A percentile compares a stretch with the other conserved stretches of the same genome.
Evolutionary conservation across 495 filamentous ascomycete genomes (phyloP).

Genomic region (Bacidia gigantensis): DNA sequence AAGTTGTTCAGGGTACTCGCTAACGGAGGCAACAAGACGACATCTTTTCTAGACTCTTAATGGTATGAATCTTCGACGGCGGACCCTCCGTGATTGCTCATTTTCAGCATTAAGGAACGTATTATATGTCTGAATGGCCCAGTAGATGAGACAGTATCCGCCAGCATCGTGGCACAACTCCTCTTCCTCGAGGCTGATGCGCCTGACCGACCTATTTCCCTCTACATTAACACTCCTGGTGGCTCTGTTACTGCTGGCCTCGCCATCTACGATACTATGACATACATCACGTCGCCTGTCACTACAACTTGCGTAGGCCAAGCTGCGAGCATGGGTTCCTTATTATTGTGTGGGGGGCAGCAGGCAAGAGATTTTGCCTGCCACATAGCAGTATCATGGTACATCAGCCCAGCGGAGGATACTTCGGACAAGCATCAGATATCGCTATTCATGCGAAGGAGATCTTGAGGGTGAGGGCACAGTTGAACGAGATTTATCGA

Average conservation of each 20-base stretch:
- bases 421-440: conserved; percentile 76
- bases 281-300: conserved; percentile 84
- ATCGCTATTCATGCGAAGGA: conserved; percentile 96
- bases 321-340: conserved; percentile 86
- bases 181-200: conserved; percentile 97
- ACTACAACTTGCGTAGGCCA: conserved; percentile 91
- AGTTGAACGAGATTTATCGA: conserved; percentile 84
- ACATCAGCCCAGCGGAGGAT: conserved; percentile 87
- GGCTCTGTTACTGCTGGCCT: conserved; percentile 90
- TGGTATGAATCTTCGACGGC: conserved; percentile 32
- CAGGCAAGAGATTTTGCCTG: conserved; percentile 76
- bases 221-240: conserved; percentile 96
- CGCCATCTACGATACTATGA: conserved; percentile 98
- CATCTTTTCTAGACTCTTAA: conserved; percentile 68
- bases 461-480: conserved; percentile 71
- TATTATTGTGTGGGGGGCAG: conserved; percentile 76
- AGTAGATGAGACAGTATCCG: conserved; percentile 78
- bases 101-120: conserved; percentile 49
- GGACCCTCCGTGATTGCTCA: neutral
- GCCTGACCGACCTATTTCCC: conserved; percentile 82
- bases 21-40: conserved; percentile 42
- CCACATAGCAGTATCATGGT: conserved; percentile 93
- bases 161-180: conserved; percentile 85
- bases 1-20: conserved; percentile 10
- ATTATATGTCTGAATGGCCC: conserved; percentile 90